Evolutionary conservation across 1,284 basidiomycete species (phyloP).

Genomic region (Leccinum huronense): DNA sequence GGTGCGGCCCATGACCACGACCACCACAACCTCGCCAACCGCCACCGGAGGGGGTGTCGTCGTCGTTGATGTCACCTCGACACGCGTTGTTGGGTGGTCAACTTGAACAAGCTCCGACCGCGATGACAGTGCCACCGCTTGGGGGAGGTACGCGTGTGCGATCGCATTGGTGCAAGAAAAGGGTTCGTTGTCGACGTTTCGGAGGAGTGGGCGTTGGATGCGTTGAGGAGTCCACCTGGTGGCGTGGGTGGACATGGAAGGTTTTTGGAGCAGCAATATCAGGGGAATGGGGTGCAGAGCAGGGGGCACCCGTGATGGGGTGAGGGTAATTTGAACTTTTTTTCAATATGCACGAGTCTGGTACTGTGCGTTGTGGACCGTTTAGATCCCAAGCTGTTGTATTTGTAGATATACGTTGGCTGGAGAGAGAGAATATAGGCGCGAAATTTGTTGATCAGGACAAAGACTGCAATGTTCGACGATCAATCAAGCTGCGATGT

Average conservation of each 20-base stretch:
- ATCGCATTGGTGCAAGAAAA: constrained; percentile 84
- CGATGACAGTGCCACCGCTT: constrained; percentile 2
- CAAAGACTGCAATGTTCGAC: too few relatives aligned
- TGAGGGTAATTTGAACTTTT: background rate
- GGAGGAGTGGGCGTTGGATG: constrained; percentile 61
- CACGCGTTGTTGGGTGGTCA: constrained; percentile 30
- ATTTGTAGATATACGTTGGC: background rate
- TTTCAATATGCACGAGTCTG: background rate
- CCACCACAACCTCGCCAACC: constrained; percentile 13
- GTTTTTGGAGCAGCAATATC: constrained; percentile 27
- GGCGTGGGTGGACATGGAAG: constrained; percentile 13
- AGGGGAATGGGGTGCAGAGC: background rate
- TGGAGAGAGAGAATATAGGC: background rate
- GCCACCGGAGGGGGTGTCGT: constrained; percentile 13
- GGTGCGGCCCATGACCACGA: background rate
- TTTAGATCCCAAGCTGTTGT: constrained; percentile 33
- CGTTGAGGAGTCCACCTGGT: constrained; percentile 24
- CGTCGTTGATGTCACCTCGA: constrained; percentile 22
- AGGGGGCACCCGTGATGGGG: background rate
- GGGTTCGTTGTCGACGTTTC: constrained; percentile 82
- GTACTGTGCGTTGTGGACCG: background rate
- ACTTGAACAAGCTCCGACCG: background rate
- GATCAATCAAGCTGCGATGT: constrained; percentile 37
- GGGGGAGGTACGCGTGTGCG: constrained; percentile 35
- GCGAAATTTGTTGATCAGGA: too few relatives aligned